Evolutionary conservation across 345 rosid genomes (phyloP).

Genomic region (Odontarrhena argentea): DNA sequence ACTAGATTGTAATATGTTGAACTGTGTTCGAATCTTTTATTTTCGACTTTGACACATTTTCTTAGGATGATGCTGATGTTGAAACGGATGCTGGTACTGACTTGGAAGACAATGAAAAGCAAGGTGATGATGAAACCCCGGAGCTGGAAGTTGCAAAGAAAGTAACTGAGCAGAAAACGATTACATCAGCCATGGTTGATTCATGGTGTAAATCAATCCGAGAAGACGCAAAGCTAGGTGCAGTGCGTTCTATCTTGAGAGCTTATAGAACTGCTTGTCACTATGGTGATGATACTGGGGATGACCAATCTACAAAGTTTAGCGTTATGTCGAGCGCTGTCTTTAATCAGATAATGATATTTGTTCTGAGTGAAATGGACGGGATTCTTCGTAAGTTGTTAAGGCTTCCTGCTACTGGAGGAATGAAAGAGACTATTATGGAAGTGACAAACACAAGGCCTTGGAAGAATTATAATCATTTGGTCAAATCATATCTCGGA

Average conservation of each 20-base stretch:
- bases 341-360: slow-evolving; percentile 84
- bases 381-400: slow-evolving; percentile 73
- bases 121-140: slow-evolving; percentile 42
- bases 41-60: slow-evolving; percentile 28
- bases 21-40: slow-evolving; percentile 11
- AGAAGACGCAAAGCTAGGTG: slow-evolving; percentile 63
- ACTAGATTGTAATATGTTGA: slow-evolving; percentile 4
- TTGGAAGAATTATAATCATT: slow-evolving; percentile 84
- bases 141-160: slow-evolving; percentile 36
- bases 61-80: slow-evolving; percentile 39
- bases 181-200: slow-evolving; percentile 74
- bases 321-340: slow-evolving; percentile 76
- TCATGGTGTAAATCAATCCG: slow-evolving; percentile 69
- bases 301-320: slow-evolving; percentile 59
- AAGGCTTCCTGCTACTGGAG: slow-evolving; percentile 73
- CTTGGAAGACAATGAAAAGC: slow-evolving; percentile 48
- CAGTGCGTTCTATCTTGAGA: slow-evolving; percentile 71
- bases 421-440: slow-evolving; percentile 72
- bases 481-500: slow-evolving; percentile 92
- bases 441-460: slow-evolving; percentile 62
- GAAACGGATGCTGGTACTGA: slow-evolving; percentile 57
- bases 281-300: slow-evolving; percentile 86
- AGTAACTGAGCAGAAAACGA: slow-evolving; percentile 54
- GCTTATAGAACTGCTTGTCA: slow-evolving; percentile 96
- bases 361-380: slow-evolving; percentile 79